Evolutionary conservation across 495 filamentous ascomycete species (phyloP), one percentile per base, ranked within the genome.

Genomic region (Penicillium macrosclerotiorum): DNA sequence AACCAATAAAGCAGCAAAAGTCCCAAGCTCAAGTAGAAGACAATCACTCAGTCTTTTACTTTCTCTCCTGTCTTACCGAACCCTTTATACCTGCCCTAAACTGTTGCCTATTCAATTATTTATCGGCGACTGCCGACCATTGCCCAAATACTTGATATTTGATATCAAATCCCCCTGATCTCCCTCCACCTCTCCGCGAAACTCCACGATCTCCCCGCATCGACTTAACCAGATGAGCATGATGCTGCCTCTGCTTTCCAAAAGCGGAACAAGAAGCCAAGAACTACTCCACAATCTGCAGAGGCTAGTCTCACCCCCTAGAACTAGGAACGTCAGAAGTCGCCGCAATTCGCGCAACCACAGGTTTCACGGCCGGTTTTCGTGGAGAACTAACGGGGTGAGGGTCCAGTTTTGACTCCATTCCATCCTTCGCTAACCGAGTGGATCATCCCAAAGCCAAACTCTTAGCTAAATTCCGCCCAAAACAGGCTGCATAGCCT

Each of bases 181-280:
- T 24, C 16, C 24, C 25, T 30, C 23, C 42, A 22, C 42, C 35
- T 19, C 30, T 53, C 25, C 33, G 16, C n/a, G 18, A 47, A 17
- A 20, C 47, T 47, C 27, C 37, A 39, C 39, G 37, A 49, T 45
- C 42, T 42, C 45, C 46, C 54, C 50, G 55, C 55, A 55, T 55
- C 32, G 26, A 55, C 41, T 39, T 52, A 22, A 34, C 56, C 38
- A 38, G 46, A 40, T 9, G 13, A 36, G 54, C 29, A 11, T 23
- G 14, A 16, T 32, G 8, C n/a, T 52, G 55, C 39, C 59, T 62
- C 52, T 31, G 39, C 30, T 42, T 51, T 23, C 54, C 51, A 17
- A 37, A 52, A 44, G 17, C 18, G 40, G 49, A 39, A 23, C 22
- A 13, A 25, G 25, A 35, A 13, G 20, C 45, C 23, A 34, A n/a